Evolutionary conservation across 2,329 filamentous ascomycete genomes (phyloP).

Genomic region (Arthrinium phaeospermum): DNA sequence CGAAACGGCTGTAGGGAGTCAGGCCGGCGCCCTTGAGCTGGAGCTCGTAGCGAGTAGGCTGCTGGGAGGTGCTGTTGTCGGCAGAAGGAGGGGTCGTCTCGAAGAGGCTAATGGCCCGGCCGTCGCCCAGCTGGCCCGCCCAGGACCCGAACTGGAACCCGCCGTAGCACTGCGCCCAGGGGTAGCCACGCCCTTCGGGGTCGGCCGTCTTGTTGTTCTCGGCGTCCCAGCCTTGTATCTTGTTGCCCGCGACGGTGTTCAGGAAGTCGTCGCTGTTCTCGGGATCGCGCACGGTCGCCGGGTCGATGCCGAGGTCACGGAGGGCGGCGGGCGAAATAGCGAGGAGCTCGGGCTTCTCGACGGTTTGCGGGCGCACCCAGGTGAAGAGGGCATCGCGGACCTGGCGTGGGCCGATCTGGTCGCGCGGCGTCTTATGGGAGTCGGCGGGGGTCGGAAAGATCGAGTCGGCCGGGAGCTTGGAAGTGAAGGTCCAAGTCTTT

Average conservation of each 20-base stretch:
- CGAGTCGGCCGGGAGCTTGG: slow-evolving; percentile 76
- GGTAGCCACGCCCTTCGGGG: slow-evolving; percentile 68
- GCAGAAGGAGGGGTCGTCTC: slow-evolving; percentile 75
- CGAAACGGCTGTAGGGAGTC: slow-evolving; percentile 95
- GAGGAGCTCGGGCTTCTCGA: slow-evolving; percentile 77
- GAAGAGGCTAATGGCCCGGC: slow-evolving; percentile 91
- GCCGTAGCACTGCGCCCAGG: slow-evolving; percentile 98
- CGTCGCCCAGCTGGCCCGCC: slow-evolving; percentile 95
- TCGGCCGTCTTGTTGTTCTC: slow-evolving; percentile 55
- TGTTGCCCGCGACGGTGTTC: slow-evolving; percentile 80
- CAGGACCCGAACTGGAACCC: slow-evolving; percentile 83
- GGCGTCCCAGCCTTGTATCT: slow-evolving; percentile 78
- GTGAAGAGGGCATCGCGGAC: slow-evolving; percentile 88
- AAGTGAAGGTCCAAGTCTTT: slow-evolving; percentile 70
- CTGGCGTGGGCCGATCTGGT: slow-evolving; percentile 77
- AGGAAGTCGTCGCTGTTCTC: slow-evolving; percentile 65
- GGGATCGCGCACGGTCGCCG: slow-evolving; percentile 62
- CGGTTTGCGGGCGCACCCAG: slow-evolving; percentile 82
- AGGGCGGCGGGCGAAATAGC: slow-evolving; percentile 81
- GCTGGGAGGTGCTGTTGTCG: background rate
- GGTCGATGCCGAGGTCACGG: slow-evolving; percentile 77
- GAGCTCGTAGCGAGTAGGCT: slow-evolving; percentile 74
- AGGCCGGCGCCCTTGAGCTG: slow-evolving; percentile 93
- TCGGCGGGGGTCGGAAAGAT: slow-evolving; percentile 79
- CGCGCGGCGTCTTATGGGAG: slow-evolving; percentile 81